phyloP scores from a whole-genome alignment of 2,329 filamentous ascomycete species.

The Chaetomium sp. region DNA sequence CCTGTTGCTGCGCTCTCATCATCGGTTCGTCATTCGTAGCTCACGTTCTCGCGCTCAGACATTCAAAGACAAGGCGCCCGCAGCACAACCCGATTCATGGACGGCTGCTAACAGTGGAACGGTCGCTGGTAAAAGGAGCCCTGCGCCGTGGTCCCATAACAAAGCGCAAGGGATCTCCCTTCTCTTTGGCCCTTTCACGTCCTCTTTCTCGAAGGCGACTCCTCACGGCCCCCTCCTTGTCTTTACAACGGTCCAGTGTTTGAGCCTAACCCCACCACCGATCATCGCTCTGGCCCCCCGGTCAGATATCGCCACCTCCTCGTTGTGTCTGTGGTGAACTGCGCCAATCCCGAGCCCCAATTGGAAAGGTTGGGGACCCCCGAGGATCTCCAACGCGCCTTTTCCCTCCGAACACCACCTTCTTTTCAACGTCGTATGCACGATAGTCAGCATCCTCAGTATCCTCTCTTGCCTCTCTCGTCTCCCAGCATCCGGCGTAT shows the following conservation, averaged over 20 bases:
- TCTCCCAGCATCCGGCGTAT: background rate
- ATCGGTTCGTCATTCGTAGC: background rate
- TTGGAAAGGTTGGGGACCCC: constrained; percentile 12
- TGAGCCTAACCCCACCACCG: constrained; percentile 14
- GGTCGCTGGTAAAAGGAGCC: background rate
- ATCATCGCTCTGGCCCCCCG: constrained; percentile 7
- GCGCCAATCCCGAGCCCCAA: constrained; percentile 13
- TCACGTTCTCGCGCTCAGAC: background rate
- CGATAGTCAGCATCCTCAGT: background rate
- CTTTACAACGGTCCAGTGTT: constrained; percentile 1
- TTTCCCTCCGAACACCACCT: background rate
- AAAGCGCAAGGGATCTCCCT: too few relatives aligned
- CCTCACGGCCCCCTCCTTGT: background rate
- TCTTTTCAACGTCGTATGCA: background rate
- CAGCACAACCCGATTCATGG: background rate
- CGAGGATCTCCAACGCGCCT: background rate
- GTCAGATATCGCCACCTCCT: constrained; percentile 17
- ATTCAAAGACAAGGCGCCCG: too few relatives aligned
- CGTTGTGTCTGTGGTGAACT: background rate
- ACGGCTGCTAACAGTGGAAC: background rate
- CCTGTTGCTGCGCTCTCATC: background rate
- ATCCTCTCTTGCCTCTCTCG: background rate
- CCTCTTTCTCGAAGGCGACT: too few relatives aligned
- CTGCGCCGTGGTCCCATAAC: too few relatives aligned
- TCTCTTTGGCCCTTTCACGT: too few relatives aligned